phyloP scores from a whole-genome alignment of 495 filamentous ascomycete species.

The Aspergillus steynii region DNA sequence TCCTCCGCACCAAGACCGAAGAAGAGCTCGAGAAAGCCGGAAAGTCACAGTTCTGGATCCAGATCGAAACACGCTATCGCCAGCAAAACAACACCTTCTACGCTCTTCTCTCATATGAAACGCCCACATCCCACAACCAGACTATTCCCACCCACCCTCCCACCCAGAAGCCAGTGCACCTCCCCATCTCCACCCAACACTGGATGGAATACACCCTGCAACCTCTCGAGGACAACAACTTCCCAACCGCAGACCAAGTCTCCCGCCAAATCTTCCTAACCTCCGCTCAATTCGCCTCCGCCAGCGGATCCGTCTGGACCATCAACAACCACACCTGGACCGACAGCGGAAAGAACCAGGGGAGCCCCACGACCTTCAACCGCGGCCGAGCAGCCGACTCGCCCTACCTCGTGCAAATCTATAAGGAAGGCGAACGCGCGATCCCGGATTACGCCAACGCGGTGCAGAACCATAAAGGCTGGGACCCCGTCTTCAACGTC shows the following conservation, averaged over 20 bases:
- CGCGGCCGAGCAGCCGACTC: conserved; percentile 17
- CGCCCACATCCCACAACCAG: conserved; percentile 3
- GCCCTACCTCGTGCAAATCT: conserved; percentile 59
- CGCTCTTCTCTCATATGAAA: conserved; percentile 51
- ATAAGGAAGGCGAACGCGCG: conserved; percentile 45
- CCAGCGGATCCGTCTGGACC: conserved; percentile 37
- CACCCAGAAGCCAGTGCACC: conserved; percentile 35
- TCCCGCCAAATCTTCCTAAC: conserved; percentile 52
- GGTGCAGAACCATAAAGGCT: conserved; percentile 34
- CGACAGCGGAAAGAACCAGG: conserved; percentile 20
- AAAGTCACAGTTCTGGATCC: conserved; percentile 51
- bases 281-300: conserved; percentile 42
- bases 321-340: conserved; percentile 53
- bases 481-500: conserved; percentile 50
- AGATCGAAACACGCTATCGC: conserved; percentile 53
- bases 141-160: conserved; percentile 23
- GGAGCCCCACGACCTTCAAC: too few species aligned
- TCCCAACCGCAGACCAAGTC: conserved; percentile 53
- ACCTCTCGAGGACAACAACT: conserved; percentile 35
- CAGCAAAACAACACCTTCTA: conserved; percentile 46
- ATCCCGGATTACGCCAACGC: conserved; percentile 34
- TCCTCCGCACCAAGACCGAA: conserved; percentile 47
- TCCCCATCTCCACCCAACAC: conserved; percentile 29
- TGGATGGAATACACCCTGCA: conserved; percentile 59
- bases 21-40: conserved; percentile 21